Base-by-base conservation (phyloP, 306 rosid species). In the Luffa acutangula region DNA sequence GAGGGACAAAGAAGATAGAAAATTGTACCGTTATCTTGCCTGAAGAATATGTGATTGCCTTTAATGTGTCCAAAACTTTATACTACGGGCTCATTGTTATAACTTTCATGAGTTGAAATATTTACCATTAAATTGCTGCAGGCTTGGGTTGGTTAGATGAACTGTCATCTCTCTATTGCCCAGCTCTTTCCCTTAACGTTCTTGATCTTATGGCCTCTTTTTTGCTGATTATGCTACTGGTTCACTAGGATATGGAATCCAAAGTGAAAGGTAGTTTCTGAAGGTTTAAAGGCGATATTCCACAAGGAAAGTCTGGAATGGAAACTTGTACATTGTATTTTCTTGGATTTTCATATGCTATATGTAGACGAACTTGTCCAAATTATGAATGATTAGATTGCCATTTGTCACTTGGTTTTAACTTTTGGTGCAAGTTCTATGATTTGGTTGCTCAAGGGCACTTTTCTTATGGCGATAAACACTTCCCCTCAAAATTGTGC, bases 11-110 rank as follows among this genome's bases (percentile, higher is more conserved):
- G 75, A 43, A 17, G 97, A 93, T 86, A 81, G 89, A 84, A 90
- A 86, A 77, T 42, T 87, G 82, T 90, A 91, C 76, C 89, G 91
- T 43, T 91, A 90, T 84, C 89, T 91, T 87, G 92, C 96, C 57
- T 89, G 86, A 82, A 84, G 81, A 82, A 73, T 31, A 18, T 53
- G 25, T 15, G 62, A 33, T 74, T 15, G 78, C 46, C 63, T 36
- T 51, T 33, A 52, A 34, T 75, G 64, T 75, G 34, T 75, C 64
- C 49, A 75, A 71, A 75, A 75, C 78, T 53, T 75, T 52, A 53
- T 75, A 34, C 78, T 75, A 75, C 63, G 63, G 48, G 78, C 78
- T 51, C 78, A 75, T 75, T 75, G 78, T 75, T 75, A 49, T 51
- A 53, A 75, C 78, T 75, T 75, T 75, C 18, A 34, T 75, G 78